Base-by-base conservation (phyloP, 257 asterid genomes). In the Capsicum chinense region DNA sequence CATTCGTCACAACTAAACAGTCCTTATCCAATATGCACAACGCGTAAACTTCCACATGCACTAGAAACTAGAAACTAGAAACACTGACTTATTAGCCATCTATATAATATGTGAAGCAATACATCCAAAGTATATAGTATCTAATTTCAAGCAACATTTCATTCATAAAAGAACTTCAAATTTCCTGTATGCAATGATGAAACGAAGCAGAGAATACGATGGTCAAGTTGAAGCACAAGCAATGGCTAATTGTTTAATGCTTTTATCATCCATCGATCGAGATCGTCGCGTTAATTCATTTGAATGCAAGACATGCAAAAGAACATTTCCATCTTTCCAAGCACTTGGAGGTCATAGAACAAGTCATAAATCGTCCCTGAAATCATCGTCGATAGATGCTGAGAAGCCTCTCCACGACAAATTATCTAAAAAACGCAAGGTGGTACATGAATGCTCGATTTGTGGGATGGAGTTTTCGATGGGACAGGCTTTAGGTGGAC, bases 401-500 rank as follows among this genome's bases (percentile, higher is more conserved):
- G 33, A 26, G 33, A 26, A 26, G 33, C 33, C 2, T 26, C 2
- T 26, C 2, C 33, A 1, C 33, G 33, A 26, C 33, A 26, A 26
- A 26, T 26, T 26, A 26, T 26, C 33, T 26, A 26, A 71, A 71
- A 71, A 47, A 5, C 11, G 74, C 5, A 87, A 87, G 73, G 85
- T 44, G 73, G 83, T 44, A 6, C 90, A 89, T 50, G 86, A 58
- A 13, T 89, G 92, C 26, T 83, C 85, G 35, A 67, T 87, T 14
- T 89, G 92, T 79, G 92, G 92, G 5, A 56, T 73, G 26, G 85
- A 83, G 81, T 89, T 89, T 62, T 74, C 85, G 0, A 14, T 66
- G 52, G 92, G 92, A 1, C 92, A 89, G 79, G 90, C 92, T 39
- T 39, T 89, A 15, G 92, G 92, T 17, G 92, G 92, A 3, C 92